Evolutionary conservation across 352 stramenopile species (phyloP).

Genomic region (Pythium folliculosum): DNA sequence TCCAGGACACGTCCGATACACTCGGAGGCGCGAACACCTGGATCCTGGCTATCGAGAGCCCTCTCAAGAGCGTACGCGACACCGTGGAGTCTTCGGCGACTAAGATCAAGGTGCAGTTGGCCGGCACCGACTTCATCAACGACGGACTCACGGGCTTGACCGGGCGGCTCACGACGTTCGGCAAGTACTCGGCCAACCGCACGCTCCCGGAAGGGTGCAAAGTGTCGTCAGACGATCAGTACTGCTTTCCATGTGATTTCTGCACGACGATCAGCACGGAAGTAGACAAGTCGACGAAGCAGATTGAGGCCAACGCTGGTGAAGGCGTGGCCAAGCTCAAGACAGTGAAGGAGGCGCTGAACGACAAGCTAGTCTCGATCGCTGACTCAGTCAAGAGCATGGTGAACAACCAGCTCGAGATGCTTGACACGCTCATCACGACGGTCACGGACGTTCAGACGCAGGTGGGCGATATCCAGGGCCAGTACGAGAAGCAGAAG

Average conservation of each 20-base stretch:
- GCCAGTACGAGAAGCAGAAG: constrained; percentile 48
- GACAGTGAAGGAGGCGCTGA: constrained; percentile 38
- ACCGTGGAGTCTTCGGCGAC: constrained; percentile 39
- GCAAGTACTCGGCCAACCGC: constrained; percentile 26
- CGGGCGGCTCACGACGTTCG: constrained; percentile 33
- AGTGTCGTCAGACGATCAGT: constrained; percentile 18
- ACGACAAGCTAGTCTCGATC: constrained; percentile 39
- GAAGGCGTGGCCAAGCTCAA: constrained; percentile 37
- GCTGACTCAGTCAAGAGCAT: constrained; percentile 37
- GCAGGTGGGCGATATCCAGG: constrained; percentile 38
- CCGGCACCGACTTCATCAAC: constrained; percentile 50
- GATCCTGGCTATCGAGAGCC: constrained; percentile 42
- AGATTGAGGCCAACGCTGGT: constrained; percentile 47
- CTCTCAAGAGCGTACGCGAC: constrained; percentile 45
- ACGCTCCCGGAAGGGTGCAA: constrained; percentile 41
- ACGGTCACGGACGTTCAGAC: constrained; percentile 37
- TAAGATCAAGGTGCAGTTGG: constrained; percentile 35
- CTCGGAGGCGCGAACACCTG: constrained; percentile 42
- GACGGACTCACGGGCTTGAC: constrained; percentile 36
- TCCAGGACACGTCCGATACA: constrained; percentile 40
- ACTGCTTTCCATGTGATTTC: constrained; percentile 39
- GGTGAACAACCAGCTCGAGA: constrained; percentile 40
- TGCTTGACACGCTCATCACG: constrained; percentile 27
- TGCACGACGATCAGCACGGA: constrained; percentile 46
- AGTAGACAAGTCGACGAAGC: constrained; percentile 21